Evolutionary conservation across 1,139 yeast species (phyloP), one percentile per base, ranked within the genome.

Genomic region (Saccharomycopsis hybrid): DNA sequence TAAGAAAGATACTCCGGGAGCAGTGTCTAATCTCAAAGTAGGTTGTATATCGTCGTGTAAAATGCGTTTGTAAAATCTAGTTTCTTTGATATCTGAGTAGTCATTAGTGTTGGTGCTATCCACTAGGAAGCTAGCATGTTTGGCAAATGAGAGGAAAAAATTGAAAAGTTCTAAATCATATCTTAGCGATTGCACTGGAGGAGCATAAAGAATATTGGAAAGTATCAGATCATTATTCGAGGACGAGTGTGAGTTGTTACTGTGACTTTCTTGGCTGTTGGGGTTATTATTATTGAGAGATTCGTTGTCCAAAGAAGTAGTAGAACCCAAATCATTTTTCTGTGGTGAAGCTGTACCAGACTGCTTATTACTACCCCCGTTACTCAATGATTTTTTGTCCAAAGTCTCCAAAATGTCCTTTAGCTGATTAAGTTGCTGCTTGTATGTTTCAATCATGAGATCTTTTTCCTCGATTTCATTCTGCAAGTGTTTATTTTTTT

Each of bases 41-140:
- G 89, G 87, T 60, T 87, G 96, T 50, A 92, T 74, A 62, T 92
- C 98, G 58, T 88, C 95, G 11, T 70, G 61, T 63, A 90, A 71
- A 29, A 87, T 67, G 54, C 77, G 74, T 56, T 82, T 81, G 64
- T 85, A 79, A 61, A 83, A 82, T 56, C 76, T 75, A 5, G 83
- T 73, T 13, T 53, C 55, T 36, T 53, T 53, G 13, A 49, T 38
- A 42, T 49, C 50, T 7, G 41, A 25, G 13, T 39, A 33, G 2
- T 41, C 45, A 36, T 30, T 25, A 5, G 9, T 18, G 2, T 24
- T 5, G 9, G 9, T n/a, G 9, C 30, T 27, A 7, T 42, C 46
- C 3, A 27, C 25, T n/a, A 4, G 2, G 8, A 8, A 25, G 3
- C 45, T 24, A n/a, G 13, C 27, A 27, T 35, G 44, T 13, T 46